Conservation (phyloP, 768 basidiomycete genomes). For the Lactarius indigo region DNA sequence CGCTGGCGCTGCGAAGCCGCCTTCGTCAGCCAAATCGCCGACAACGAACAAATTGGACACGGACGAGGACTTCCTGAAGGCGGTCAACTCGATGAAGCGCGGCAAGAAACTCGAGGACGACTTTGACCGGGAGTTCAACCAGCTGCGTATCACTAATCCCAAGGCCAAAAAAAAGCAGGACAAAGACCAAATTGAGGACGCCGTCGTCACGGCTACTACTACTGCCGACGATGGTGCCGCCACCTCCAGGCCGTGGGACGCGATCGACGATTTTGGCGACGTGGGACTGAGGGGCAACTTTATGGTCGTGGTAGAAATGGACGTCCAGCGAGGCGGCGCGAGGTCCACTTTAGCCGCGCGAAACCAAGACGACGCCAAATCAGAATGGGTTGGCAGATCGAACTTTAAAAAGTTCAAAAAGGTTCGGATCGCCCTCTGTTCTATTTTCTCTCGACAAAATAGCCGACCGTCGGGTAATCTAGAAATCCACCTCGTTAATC, state of each 20-base stretch:
- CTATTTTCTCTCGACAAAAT: background rate
- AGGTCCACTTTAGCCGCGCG: background rate
- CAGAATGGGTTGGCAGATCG: conserved; percentile 44
- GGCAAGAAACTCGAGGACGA: conserved; percentile 61
- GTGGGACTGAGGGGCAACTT: conserved; percentile 65
- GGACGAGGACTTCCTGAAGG: conserved; percentile 61
- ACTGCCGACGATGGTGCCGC: background rate
- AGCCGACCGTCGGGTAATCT: background rate
- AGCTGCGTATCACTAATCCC: conserved; percentile 62
- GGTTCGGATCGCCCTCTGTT: conserved; percentile 35
- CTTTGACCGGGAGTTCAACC: conserved; percentile 74
- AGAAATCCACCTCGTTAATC: conserved; percentile 29
- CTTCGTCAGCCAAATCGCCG: background rate
- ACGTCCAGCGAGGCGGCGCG: conserved; percentile 34
- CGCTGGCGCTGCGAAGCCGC: background rate
- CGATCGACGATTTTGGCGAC: conserved; percentile 61
- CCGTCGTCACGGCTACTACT: conserved; percentile 36
- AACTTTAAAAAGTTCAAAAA: conserved; percentile 76
- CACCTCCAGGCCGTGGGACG: conserved; percentile 47
- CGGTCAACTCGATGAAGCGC: conserved; percentile 65
- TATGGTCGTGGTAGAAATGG: conserved; percentile 67
- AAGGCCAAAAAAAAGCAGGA: conserved; percentile 35
- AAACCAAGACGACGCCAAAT: background rate
- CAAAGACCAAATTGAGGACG: background rate
- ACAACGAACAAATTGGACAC: conserved; percentile 39